Percentiles rank a stretch among this genome's conserved stretches.
Conservation (phyloP, 1,139 yeast species). For the Suhomyces guaymorum region DNA sequence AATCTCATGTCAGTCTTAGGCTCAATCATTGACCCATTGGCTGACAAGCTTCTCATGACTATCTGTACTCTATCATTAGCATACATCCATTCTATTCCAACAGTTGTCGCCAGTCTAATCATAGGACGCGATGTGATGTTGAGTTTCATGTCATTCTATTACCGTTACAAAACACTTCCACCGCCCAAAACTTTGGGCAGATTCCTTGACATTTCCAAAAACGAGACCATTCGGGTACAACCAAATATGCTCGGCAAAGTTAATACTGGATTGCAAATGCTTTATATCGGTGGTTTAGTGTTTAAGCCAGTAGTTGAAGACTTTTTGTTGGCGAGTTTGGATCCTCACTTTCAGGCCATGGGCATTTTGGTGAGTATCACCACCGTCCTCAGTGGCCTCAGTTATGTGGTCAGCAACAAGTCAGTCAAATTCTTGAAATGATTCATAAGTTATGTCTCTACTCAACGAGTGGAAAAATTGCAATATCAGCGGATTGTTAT, state of each 20-base stretch:
- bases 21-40: constrained; percentile 90
- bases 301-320: constrained; percentile 59
- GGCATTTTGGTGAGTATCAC: constrained; percentile 67
- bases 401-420: constrained; percentile 42
- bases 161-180: constrained; percentile 74
- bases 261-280: constrained; percentile 91
- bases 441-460: background rate
- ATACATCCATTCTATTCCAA: constrained; percentile 65
- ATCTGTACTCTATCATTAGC: constrained; percentile 79
- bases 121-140: constrained; percentile 83
- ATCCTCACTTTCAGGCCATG: constrained; percentile 19
- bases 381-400: constrained; percentile 75
- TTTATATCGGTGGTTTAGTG: constrained; percentile 77
- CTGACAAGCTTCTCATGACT: constrained; percentile 90
- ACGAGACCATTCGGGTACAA: constrained; percentile 83
- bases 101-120: constrained; percentile 68
- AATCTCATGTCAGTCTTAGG: constrained; percentile 83
- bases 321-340: constrained; percentile 17
- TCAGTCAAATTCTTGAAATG: constrained; percentile 14
- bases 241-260: constrained; percentile 88
- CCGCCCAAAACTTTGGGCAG: constrained; percentile 71
- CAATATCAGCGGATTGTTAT: constrained; percentile 1
- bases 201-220: constrained; percentile 69
- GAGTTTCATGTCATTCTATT: constrained; percentile 71
- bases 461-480: background rate